Conservation (phyloP, 805 yeast species). For the Huiozyma sinensis region DNA sequence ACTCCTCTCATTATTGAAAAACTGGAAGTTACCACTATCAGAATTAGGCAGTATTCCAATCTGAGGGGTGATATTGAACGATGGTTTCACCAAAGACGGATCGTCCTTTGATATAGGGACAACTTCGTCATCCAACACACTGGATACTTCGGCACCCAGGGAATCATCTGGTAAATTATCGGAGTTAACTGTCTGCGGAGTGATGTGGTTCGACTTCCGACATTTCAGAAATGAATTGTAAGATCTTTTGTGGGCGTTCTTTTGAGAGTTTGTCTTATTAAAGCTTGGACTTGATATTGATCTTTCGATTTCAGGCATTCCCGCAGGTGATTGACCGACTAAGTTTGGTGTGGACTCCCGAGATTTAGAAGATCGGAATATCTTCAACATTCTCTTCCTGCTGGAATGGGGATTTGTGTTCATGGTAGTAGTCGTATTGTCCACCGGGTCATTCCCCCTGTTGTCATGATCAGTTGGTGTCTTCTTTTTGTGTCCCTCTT, state of each 20-base stretch:
- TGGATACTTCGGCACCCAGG: not conserved
- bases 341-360: not conserved
- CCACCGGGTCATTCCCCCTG: not conserved
- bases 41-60: no score
- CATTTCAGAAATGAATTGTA: constrained; percentile 15
- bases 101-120: constrained; percentile 18
- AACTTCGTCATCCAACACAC: constrained; percentile 9
- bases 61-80: not conserved
- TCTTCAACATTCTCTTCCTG: constrained; percentile 23
- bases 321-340: not conserved
- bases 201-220: not conserved
- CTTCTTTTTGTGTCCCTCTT: not conserved
- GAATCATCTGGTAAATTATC: no score
- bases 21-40: not conserved
- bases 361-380: constrained; percentile 18
- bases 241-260: constrained; percentile 5
- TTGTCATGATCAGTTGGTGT: not conserved
- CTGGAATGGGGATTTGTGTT: constrained; percentile 6
- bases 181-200: no score
- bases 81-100: constrained; percentile 11
- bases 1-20: not conserved
- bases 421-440: not conserved
- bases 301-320: constrained; percentile 1
- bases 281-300: constrained; percentile 5
- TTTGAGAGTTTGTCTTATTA: not conserved